Evolutionary conservation across 177 flowering plant genomes (phyloP), one percentile per base, ranked within the genome.

Genomic region (Tripterygium wilfordii): DNA sequence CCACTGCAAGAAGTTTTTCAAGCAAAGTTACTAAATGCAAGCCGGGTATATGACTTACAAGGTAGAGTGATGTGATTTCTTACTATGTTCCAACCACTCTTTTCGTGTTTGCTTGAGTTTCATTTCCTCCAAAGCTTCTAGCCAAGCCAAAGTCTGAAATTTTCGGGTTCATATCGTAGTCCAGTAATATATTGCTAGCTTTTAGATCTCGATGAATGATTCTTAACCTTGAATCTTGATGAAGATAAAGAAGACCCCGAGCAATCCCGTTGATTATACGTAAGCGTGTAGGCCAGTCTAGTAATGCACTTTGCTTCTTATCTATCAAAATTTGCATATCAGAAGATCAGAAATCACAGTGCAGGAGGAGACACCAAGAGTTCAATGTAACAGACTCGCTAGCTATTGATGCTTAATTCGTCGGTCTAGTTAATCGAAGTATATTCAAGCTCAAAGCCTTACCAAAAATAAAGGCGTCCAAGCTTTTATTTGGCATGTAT

Each of bases 1-100:
- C 82, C 79, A 48, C 75, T 77, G 65, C 62, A 47, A 12, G 10
- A 44, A 33, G 20, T 15, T n/a, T 3, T 38, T 8, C 4, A 8
- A 19, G 42, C 42, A 38, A 3, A 18, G 24, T 36, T 14, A 38
- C 2, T n/a, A 15, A 36, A 4, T 18, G 23, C 10, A 8, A n/a
- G 1, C 18, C 18, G 9, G 1, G 5, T 38, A 8, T 18, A 38
- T 3, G 19, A n/a, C n/a, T n/a, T n/a, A n/a, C n/a, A 36, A n/a
- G 22, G 13, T 20, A 5, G n/a, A n/a, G n/a, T n/a, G n/a, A n/a
- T n/a, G n/a, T n/a, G n/a, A n/a, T n/a, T n/a, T n/a, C 10, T 38
- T 38, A 38, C 39, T 36, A 36, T 36, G 39, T 36, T 36, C 39
- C 39, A 16, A 16, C 39, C 3, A 36, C 9, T 36, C 20, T 36